Evolutionary conservation across 441 rosid species (phyloP).

Genomic region (Mallotus japonicus): DNA sequence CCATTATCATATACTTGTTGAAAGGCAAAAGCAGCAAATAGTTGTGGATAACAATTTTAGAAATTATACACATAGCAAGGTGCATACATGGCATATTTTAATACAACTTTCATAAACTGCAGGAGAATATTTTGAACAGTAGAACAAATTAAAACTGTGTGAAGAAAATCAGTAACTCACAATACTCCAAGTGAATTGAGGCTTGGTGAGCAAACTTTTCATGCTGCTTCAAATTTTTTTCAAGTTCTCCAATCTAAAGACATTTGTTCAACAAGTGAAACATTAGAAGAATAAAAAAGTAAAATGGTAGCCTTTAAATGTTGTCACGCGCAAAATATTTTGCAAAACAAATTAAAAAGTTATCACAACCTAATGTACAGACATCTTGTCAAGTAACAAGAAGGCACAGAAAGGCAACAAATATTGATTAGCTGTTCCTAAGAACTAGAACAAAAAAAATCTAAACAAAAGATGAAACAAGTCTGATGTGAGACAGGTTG

Average conservation of each 20-base stretch:
- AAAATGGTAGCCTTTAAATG: neutral
- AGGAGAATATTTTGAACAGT: constrained; percentile 12
- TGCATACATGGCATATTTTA: neutral
- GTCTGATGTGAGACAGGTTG: neutral
- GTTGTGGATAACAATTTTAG: neutral
- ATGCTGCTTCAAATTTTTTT: constrained; percentile 65
- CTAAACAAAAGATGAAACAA: neutral
- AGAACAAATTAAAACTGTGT: neutral
- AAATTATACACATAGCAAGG: neutral
- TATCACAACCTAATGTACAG: neutral
- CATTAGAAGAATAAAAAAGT: constrained; percentile 15
- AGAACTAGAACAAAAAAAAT: neutral
- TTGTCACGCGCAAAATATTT: no score
- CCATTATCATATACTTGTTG: neutral
- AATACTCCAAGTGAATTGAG: constrained; percentile 46
- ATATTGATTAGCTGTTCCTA: neutral
- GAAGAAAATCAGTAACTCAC: constrained; percentile 40
- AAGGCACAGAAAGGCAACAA: neutral
- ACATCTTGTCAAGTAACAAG: neutral
- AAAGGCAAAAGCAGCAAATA: neutral
- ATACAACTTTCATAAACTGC: no score
- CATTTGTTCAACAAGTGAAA: constrained; percentile 21
- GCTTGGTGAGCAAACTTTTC: constrained; percentile 66
- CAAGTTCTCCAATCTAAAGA: constrained; percentile 65
- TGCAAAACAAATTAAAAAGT: neutral